Evolutionary conservation across 768 basidiomycete species (phyloP).

Genomic region (Termitomyces titanicus): DNA sequence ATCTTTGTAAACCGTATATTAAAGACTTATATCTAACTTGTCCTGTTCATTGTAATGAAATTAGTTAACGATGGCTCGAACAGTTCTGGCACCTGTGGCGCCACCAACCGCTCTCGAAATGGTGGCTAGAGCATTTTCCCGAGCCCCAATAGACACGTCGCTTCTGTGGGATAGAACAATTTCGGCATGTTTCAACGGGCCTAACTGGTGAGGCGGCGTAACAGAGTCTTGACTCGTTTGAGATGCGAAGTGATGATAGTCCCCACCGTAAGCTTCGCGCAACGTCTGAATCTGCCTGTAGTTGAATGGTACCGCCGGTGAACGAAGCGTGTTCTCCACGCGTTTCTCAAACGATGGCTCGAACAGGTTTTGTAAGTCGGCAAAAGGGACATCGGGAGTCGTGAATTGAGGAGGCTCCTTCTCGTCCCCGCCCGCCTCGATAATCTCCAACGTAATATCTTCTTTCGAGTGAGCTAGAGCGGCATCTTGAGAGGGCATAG

Average conservation of each 20-base stretch:
- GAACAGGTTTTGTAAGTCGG: constrained; percentile 23
- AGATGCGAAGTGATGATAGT: constrained; percentile 47
- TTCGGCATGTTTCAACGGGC: constrained; percentile 39
- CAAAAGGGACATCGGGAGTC: constrained; percentile 20
- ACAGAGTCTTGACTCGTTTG: constrained; percentile 21
- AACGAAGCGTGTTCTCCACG: constrained; percentile 1
- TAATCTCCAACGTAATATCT: constrained; percentile 18
- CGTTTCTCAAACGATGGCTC: constrained; percentile 4
- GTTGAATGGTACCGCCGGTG: not conserved
- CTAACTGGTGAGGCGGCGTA: constrained; percentile 26
- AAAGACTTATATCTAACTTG: not conserved
- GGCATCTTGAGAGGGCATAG: not conserved
- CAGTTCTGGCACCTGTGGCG: not conserved
- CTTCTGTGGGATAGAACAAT: constrained; percentile 39
- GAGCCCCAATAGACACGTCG: constrained; percentile 36
- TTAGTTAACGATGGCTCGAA: constrained; percentile 10
- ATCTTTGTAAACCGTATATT: not conserved
- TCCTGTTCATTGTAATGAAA: not conserved
- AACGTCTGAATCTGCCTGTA: constrained; percentile 6
- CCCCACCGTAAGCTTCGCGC: constrained; percentile 36
- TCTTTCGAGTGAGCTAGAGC: constrained; percentile 5
- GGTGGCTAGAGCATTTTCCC: constrained; percentile 36
- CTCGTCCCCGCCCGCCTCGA: constrained; percentile 20
- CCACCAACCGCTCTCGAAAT: constrained; percentile 21
- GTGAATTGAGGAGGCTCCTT: constrained; percentile 14